Conservation (phyloP, 176 grass and related monocot species). For the Melocanna baccifera region DNA sequence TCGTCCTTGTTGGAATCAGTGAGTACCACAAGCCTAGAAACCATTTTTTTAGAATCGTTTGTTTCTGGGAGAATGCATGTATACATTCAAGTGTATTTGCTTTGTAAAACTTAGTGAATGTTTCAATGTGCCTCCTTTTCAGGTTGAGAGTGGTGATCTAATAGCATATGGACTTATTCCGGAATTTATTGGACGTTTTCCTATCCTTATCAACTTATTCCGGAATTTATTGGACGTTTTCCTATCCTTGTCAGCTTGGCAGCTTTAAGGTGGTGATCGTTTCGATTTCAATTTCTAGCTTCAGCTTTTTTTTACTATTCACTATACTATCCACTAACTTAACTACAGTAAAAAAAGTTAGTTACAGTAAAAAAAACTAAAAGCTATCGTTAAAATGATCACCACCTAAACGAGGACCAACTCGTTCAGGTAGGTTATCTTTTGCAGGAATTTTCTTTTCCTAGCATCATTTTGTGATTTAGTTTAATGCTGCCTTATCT, state of each 20-base stretch:
- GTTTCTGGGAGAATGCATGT: neutral
- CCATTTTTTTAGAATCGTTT: conserved; percentile 5
- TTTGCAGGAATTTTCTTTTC: neutral
- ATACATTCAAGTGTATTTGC: neutral
- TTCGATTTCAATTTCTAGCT: no score
- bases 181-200: conserved; percentile 98
- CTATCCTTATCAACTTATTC: conserved; percentile 95
- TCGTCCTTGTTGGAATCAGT: conserved; percentile 93
- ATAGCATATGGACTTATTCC: conserved; percentile 97
- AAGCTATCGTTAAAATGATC: no score
- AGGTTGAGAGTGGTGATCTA: conserved; percentile 97
- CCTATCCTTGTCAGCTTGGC: conserved; percentile 86
- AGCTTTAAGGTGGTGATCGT: no score
- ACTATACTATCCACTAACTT: no score
- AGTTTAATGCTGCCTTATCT: neutral
- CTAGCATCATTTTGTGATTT: conserved; percentile 3
- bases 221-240: conserved; percentile 98
- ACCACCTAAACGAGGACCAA: conserved; percentile 86
- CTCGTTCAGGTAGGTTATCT: conserved; percentile 72
- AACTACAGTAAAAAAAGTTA: no score
- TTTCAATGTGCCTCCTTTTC: conserved; percentile 23
- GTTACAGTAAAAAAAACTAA: no score
- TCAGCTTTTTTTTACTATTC: no score
- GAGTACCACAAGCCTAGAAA: conserved; percentile 16
- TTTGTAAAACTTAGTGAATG: conserved; percentile 15